Conservation (phyloP, 306 rosid species). For the Rubus parviflorus region DNA sequence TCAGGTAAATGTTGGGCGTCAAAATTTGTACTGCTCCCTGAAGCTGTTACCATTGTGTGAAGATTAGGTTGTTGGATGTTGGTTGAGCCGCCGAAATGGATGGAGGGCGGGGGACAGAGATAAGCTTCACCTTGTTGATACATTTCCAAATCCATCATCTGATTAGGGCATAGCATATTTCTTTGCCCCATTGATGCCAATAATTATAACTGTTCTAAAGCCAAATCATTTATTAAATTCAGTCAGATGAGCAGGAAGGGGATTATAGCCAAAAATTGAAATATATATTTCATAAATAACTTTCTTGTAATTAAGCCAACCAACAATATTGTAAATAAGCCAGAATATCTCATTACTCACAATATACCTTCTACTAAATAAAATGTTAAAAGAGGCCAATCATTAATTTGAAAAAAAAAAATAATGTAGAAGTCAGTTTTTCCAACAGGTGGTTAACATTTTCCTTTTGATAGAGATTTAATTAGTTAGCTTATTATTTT, state of each 20-base stretch:
- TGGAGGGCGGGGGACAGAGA: conserved; percentile 58
- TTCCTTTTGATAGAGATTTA: too few species aligned
- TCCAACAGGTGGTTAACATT: too few species aligned
- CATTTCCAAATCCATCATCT: conserved; percentile 66
- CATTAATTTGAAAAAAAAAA: too few species aligned
- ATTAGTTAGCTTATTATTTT: too few species aligned
- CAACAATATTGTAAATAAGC: too few species aligned
- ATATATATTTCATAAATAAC: not conserved
- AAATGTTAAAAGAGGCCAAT: too few species aligned
- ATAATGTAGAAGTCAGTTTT: too few species aligned
- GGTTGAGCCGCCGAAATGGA: conserved; percentile 45
- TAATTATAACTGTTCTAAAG: conserved; percentile 40
- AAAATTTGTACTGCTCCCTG: conserved; percentile 55
- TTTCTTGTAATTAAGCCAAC: too few species aligned
- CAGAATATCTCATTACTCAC: too few species aligned
- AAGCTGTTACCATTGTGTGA: conserved; percentile 50
- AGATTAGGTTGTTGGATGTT: conserved; percentile 55
- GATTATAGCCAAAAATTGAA: conserved; percentile 4
- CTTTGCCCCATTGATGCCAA: conserved; percentile 54
- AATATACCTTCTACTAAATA: too few species aligned
- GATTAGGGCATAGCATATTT: conserved; percentile 38
- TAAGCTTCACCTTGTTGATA: conserved; percentile 68
- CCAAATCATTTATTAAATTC: conserved; percentile 20
- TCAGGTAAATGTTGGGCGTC: conserved; percentile 63
- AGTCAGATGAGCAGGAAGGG: conserved; percentile 19